A percentile compares a stretch with the other conserved stretches of the same genome.
These are phyloP conservation scores for Rhinocladiella similis DNA, from an alignment of 2,329 filamentous ascomycete genomes.

Conservation along the genomic window DNA sequence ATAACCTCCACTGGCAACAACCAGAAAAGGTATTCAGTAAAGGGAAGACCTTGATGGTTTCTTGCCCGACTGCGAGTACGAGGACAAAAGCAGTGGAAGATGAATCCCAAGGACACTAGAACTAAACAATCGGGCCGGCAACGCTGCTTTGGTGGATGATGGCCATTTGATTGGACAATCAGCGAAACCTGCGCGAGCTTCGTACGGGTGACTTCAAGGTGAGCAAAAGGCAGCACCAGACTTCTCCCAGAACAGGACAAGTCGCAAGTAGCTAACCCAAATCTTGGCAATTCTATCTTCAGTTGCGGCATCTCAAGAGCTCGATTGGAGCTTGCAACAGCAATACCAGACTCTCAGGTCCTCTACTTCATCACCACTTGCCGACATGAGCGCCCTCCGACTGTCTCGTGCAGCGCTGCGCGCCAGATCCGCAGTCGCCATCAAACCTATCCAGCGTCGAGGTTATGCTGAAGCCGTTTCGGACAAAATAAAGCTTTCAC, in stretches of 20 bases:
- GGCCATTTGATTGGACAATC: no score
- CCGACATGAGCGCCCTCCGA: slow-evolving; percentile 90
- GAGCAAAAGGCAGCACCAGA: no score
- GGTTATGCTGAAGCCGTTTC: slow-evolving; percentile 85
- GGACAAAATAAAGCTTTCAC: slow-evolving; percentile 97
- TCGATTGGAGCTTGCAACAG: slow-evolving; percentile 22
- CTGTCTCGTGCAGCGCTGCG: slow-evolving; percentile 82
- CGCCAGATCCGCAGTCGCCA: slow-evolving; percentile 73
- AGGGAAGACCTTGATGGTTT: not conserved
- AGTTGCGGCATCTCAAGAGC: slow-evolving; percentile 11
- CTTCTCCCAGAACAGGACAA: no score
- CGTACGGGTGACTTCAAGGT: no score
- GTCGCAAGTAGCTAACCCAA: no score
- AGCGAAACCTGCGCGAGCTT: no score
- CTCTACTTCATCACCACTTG: not conserved
- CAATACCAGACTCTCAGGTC: not conserved
- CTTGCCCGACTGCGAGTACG: not conserved
- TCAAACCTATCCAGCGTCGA: slow-evolving; percentile 77
- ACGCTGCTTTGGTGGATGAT: no score
- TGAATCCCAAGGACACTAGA: no score
- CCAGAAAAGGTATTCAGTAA: no score
- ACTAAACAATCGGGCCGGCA: no score
- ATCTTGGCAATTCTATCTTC: slow-evolving; percentile 20
- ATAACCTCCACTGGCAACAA: no score
- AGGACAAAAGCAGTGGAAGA: no score